These are phyloP conservation scores for Cylindrotheca fusiformis DNA, from an alignment of 108 stramenopile species.

Conservation along the genomic window DNA sequence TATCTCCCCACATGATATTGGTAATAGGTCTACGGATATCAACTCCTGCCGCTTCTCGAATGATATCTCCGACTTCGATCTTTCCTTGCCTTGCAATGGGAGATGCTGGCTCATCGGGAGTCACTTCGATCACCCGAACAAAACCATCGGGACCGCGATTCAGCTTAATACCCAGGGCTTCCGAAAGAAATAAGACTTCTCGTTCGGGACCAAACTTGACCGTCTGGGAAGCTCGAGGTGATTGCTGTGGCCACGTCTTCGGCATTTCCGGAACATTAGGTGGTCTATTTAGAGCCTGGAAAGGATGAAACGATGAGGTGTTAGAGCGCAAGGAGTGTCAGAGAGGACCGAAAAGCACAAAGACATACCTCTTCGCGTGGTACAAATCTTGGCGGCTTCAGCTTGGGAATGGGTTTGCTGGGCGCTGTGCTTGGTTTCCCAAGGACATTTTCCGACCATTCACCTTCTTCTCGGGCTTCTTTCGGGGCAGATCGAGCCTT, in stretches of 20 bases:
- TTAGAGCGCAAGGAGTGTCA: neutral
- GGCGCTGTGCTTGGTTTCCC: slow-evolving; percentile 3
- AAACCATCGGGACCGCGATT: slow-evolving; percentile 85
- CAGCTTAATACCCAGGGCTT: slow-evolving; percentile 80
- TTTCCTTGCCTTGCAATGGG: slow-evolving; percentile 67
- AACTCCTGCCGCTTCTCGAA: slow-evolving; percentile 83
- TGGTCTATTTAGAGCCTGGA: slow-evolving; percentile 57
- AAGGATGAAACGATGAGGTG: no score
- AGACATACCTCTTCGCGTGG: slow-evolving; percentile 69
- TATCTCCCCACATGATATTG: slow-evolving; percentile 89
- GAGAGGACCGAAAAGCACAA: neutral
- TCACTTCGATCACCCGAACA: slow-evolving; percentile 75
- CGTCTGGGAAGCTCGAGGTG: slow-evolving; percentile 30
- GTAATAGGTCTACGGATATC: slow-evolving; percentile 84
- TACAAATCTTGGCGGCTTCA: slow-evolving; percentile 84
- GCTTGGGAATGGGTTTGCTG: slow-evolving; percentile 65
- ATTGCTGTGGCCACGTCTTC: slow-evolving; percentile 77
- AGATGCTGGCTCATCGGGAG: slow-evolving; percentile 57
- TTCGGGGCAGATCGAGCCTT: slow-evolving; percentile 66
- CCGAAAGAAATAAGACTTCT: slow-evolving; percentile 63
- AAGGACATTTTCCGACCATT: slow-evolving; percentile 1
- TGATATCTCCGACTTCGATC: slow-evolving; percentile 72
- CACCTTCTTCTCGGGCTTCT: slow-evolving; percentile 34
- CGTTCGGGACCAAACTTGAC: slow-evolving; percentile 64
- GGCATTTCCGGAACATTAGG: slow-evolving; percentile 76